phyloP scores from a whole-genome alignment of 768 basidiomycete genomes.

The Agaricus sinodeliciosus region DNA sequence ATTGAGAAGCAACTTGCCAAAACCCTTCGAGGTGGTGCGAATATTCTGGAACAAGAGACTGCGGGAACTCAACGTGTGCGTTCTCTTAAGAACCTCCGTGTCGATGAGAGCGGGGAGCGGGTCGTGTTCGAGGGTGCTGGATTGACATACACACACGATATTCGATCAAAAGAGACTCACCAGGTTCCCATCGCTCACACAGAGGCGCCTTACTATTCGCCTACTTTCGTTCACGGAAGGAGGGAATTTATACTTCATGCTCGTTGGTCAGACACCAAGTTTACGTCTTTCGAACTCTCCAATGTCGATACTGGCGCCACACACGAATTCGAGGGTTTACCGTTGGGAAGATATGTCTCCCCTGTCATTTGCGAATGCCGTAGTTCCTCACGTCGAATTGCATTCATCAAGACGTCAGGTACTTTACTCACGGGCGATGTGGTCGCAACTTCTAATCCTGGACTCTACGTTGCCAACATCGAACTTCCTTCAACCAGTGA shows the following conservation, averaged over 20 bases:
- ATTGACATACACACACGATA: conserved; percentile 41
- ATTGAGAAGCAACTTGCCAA: conserved; percentile 61
- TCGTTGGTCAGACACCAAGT: conserved; percentile 60
- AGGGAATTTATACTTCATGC: conserved; percentile 52
- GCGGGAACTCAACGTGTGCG: conserved; percentile 47
- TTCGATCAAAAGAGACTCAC: conserved; percentile 24
- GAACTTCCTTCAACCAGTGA: conserved; percentile 33
- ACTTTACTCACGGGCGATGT: conserved; percentile 55
- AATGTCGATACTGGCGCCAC: conserved; percentile 37
- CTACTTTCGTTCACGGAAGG: conserved; percentile 50
- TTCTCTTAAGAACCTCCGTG: conserved; percentile 55
- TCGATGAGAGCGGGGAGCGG: conserved; percentile 44
- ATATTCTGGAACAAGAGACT: conserved; percentile 50
- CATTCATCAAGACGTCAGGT: conserved; percentile 59
- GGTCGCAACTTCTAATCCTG: conserved; percentile 55
- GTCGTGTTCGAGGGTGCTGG: conserved; percentile 69
- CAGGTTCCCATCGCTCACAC: conserved; percentile 45
- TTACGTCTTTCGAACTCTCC: conserved; percentile 61
- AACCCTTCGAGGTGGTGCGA: conserved; percentile 41
- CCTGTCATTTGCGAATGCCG: conserved; percentile 45
- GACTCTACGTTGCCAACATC: conserved; percentile 61
- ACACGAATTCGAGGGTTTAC: conserved; percentile 48
- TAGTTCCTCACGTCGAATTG: conserved; percentile 39
- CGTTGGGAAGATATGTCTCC: conserved; percentile 59
- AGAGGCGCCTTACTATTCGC: conserved; percentile 55